A percentile compares a stretch with the other conserved stretches of the same genome.
Conservation (phyloP, 2,329 filamentous ascomycete species). For the Aspergillus arachidicola region DNA sequence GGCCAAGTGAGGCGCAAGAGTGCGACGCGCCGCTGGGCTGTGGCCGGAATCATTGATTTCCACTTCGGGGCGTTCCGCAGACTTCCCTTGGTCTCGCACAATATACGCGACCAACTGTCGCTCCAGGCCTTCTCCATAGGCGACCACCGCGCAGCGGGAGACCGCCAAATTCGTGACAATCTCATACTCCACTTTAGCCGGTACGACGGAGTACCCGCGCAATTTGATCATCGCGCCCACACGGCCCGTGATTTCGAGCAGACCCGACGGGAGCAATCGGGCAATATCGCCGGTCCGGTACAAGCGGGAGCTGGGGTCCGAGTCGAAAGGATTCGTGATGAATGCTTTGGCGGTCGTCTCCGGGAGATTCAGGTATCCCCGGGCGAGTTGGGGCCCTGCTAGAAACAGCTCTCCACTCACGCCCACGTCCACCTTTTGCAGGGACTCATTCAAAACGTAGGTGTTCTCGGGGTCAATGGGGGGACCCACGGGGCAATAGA, state of each 20-base stretch:
- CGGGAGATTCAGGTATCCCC: conserved; percentile 77
- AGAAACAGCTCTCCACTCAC: conserved; percentile 73
- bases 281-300: conserved; percentile 75
- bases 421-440: conserved; percentile 64
- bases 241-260: conserved; percentile 74
- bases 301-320: conserved; percentile 65
- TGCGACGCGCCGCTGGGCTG: conserved; percentile 68
- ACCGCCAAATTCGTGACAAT: conserved; percentile 72
- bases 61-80: conserved; percentile 60
- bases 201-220: conserved; percentile 76
- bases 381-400: conserved; percentile 71
- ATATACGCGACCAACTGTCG: conserved; percentile 76
- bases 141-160: conserved; percentile 69
- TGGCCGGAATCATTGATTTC: conserved; percentile 72
- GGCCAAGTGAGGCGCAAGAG: conserved; percentile 67
- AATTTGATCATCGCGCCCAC: conserved; percentile 81
- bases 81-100: conserved; percentile 64
- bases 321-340: conserved; percentile 64
- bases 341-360: conserved; percentile 77
- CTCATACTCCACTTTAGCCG: conserved; percentile 73
- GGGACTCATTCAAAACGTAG: conserved; percentile 72
- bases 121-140: conserved; percentile 75
- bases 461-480: conserved; percentile 68
- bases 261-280: conserved; percentile 65
- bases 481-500: conserved; percentile 74